A percentile compares a stretch with the other conserved stretches of the same genome.
Evolutionary conservation across 306 rosid genomes (phyloP).

Genomic region (Sphenostylis stenocarpa): DNA sequence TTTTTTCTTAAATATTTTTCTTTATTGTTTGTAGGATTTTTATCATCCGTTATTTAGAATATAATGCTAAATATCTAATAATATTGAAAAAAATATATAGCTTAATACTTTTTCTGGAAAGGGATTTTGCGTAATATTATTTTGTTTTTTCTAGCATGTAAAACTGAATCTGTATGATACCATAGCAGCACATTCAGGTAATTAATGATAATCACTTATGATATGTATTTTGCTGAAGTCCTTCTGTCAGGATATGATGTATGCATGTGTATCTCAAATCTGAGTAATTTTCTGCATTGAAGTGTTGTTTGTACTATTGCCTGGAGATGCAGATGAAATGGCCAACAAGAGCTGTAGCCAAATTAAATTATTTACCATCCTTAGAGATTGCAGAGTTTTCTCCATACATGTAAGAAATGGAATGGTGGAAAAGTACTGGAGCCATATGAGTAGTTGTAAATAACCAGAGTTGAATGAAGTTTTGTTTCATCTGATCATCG

Average conservation of each 20-base stretch:
- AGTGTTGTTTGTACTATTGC: slow-evolving; percentile 20
- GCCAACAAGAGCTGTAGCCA: not conserved
- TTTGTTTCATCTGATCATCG: not conserved
- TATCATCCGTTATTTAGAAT: not conserved
- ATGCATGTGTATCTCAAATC: not conserved
- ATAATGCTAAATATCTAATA: not conserved
- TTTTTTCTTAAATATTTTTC: not conserved
- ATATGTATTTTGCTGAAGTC: not conserved
- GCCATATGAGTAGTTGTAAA: not conserved
- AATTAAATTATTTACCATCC: slow-evolving; percentile 8
- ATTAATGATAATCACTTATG: not conserved
- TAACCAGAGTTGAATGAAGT: not conserved
- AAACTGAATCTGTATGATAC: not conserved
- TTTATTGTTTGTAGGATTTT: not conserved
- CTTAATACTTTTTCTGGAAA: not conserved
- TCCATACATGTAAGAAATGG: not conserved
- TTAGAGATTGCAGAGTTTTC: not conserved
- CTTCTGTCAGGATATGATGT: not conserved
- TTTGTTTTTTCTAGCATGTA: not conserved
- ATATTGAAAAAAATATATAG: not conserved
- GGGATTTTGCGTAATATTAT: not conserved
- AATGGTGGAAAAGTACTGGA: slow-evolving; percentile 7
- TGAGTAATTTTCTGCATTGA: not conserved
- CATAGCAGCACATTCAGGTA: not conserved
- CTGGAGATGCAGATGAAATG: not conserved